Conservation (phyloP, 2,329 filamentous ascomycete species). For the Beauveria varroae region DNA sequence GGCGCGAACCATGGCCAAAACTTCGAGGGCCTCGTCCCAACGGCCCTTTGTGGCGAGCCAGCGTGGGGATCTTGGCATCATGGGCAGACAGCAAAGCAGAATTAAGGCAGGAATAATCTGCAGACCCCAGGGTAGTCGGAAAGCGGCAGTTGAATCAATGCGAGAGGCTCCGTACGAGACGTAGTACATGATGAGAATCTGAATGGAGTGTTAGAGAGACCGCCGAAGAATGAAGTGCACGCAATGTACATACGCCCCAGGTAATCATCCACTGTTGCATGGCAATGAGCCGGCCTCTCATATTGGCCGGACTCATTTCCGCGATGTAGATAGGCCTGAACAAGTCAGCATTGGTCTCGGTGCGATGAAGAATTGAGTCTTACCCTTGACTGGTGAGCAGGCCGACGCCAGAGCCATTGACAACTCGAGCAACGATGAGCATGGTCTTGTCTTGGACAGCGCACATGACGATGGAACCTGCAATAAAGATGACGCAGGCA, state of each 20-base stretch:
- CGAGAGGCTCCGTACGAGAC: conserved; percentile 55
- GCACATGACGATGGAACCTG: conserved; percentile 15
- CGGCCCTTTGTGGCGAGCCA: conserved; percentile 55
- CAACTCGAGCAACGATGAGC: conserved; percentile 44
- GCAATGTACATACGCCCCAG: conserved; percentile 35
- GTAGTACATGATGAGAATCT: conserved; percentile 60
- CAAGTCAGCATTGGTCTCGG: not conserved
- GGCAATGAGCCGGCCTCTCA: conserved; percentile 54
- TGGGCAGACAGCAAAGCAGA: conserved; percentile 46
- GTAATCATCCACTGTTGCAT: conserved; percentile 45
- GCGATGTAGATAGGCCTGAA: conserved; percentile 51
- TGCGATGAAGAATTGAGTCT: not conserved
- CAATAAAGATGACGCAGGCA: conserved; percentile 18
- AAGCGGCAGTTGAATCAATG: conserved; percentile 47
- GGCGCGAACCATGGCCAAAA: conserved; percentile 47
- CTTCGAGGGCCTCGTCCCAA: conserved; percentile 42
- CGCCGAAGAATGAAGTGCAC: conserved; percentile 39
- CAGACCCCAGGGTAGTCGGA: conserved; percentile 55
- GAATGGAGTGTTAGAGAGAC: conserved; percentile 20
- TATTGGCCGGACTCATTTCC: conserved; percentile 42
- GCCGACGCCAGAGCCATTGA: conserved; percentile 57
- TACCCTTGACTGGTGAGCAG: conserved; percentile 47
- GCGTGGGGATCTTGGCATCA: conserved; percentile 52
- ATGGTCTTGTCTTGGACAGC: conserved; percentile 17
- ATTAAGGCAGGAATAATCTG: conserved; percentile 53